These are phyloP conservation scores for Verticillium zaregamsianum DNA, from an alignment of 2,329 filamentous ascomycete genomes.

Conservation along the genomic window DNA sequence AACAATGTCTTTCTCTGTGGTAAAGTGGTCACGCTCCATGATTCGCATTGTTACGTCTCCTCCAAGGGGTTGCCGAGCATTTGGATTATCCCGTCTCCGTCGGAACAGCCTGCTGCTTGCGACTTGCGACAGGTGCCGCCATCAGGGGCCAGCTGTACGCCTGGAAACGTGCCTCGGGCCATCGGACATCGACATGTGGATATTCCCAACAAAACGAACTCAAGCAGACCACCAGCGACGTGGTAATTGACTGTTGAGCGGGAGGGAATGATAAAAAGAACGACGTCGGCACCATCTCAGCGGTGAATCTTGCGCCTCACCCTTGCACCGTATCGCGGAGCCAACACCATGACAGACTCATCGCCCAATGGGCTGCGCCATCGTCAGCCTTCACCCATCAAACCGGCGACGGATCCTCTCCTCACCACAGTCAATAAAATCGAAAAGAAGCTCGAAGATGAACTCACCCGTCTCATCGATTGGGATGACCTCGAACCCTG, in stretches of 20 bases:
- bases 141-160: not conserved
- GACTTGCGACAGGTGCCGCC: not conserved
- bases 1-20: too few relatives aligned
- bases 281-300: not conserved
- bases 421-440: conserved; percentile 23
- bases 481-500: conserved; percentile 57
- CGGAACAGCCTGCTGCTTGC: not conserved
- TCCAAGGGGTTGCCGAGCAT: too few relatives aligned
- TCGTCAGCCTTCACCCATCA: not conserved
- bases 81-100: not conserved
- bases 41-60: too few relatives aligned
- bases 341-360: not conserved
- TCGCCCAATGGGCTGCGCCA: not conserved
- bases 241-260: not conserved
- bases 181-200: not conserved
- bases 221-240: not conserved
- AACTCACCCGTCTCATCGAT: conserved; percentile 35
- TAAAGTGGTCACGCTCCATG: too few relatives aligned
- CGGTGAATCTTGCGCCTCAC: not conserved
- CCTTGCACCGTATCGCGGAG: not conserved
- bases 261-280: not conserved
- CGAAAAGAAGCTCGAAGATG: conserved; percentile 34
- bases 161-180: not conserved
- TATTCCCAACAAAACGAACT: not conserved
- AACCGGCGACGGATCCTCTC: not conserved